Conservation (phyloP, 2,329 filamentous ascomycete genomes). For the Bipolaris zeicola region DNA sequence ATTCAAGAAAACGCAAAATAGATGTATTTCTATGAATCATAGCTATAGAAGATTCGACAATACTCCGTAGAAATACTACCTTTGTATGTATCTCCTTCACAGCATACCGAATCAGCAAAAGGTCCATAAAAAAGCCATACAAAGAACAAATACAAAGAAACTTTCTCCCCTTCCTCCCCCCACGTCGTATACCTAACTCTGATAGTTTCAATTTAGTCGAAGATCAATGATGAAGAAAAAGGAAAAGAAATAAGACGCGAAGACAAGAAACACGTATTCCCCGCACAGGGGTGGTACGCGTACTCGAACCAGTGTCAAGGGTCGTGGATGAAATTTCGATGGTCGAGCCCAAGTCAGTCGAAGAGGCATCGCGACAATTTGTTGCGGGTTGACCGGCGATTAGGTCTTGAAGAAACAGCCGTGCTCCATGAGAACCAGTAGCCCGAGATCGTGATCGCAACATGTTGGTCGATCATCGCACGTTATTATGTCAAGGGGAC, state of each 20-base stretch:
- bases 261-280: not conserved
- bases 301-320: not conserved
- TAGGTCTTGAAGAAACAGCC: slow-evolving; percentile 4
- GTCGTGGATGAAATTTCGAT: not conserved
- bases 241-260: not conserved
- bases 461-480: not conserved
- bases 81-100: not conserved
- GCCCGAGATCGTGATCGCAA: not conserved
- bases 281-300: not conserved
- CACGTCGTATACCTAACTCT: not conserved
- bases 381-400: not conserved
- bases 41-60: not conserved
- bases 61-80: not conserved
- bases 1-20: not conserved
- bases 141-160: not conserved
- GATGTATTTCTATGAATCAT: not conserved
- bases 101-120: not conserved
- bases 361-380: slow-evolving; percentile 7
- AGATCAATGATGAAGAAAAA: slow-evolving; percentile 1
- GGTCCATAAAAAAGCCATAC: not conserved
- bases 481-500: slow-evolving; percentile 2
- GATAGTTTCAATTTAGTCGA: slow-evolving; percentile 5
- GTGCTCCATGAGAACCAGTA: slow-evolving; percentile 5
- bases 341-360: slow-evolving; percentile 2
- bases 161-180: not conserved